Evolutionary conservation across 2,329 filamentous ascomycete genomes (phyloP).

Genomic region (Aspergillus sp.): DNA sequence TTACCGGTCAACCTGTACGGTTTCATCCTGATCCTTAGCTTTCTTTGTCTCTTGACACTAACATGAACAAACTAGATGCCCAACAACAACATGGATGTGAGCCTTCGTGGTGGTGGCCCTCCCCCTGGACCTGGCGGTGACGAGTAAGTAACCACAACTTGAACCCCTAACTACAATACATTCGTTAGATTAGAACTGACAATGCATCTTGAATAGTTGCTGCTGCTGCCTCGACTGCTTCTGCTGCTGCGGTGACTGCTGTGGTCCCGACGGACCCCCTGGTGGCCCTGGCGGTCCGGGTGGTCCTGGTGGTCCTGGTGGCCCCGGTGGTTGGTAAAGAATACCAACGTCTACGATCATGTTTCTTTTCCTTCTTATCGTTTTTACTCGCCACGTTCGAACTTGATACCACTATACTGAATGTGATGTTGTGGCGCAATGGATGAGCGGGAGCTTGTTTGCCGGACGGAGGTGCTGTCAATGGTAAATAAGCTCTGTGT

Average conservation of each 20-base stretch:
- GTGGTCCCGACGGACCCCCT: slow-evolving; percentile 7
- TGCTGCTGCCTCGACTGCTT: slow-evolving; percentile 12
- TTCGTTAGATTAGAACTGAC: not conserved
- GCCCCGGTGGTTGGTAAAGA: slow-evolving; percentile 9
- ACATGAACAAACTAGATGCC: not conserved
- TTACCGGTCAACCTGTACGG: slow-evolving; percentile 7
- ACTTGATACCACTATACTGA: slow-evolving; percentile 3
- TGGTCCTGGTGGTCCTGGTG: not conserved
- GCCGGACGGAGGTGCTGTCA: not conserved
- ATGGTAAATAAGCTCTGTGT: not conserved
- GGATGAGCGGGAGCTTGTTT: not conserved
- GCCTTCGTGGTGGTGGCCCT: slow-evolving; percentile 11
- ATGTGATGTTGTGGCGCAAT: not conserved
- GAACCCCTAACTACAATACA: not conserved
- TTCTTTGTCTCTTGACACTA: not conserved
- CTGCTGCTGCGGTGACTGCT: slow-evolving; percentile 10
- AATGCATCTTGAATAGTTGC: not conserved
- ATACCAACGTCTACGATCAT: not conserved
- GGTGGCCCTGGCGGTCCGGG: slow-evolving; percentile 7
- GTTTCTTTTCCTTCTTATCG: not conserved
- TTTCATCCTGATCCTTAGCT: not conserved
- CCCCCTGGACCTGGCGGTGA: slow-evolving; percentile 7
- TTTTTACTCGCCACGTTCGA: not conserved
- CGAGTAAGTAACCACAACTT: slow-evolving; percentile 2
- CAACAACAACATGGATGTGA: slow-evolving; percentile 3